Base-by-base conservation (phyloP, 768 basidiomycete species). In the Suillus paluster region DNA sequence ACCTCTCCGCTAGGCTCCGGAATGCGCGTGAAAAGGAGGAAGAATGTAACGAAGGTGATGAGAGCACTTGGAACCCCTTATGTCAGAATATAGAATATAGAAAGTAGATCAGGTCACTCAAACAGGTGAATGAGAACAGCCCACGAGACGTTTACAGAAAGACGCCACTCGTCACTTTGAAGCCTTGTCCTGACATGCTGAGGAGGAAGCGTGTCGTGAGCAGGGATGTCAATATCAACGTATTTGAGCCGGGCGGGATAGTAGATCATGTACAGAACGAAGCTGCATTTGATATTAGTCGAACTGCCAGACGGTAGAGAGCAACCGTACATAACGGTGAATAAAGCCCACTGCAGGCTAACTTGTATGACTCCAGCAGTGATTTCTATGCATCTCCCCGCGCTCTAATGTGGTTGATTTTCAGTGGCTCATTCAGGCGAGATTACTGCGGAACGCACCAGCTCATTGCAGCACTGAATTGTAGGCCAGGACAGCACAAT, bases 251-350 rank as follows among this genome's bases (percentile, higher is more conserved):
- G 86, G 7, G 82, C 77, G 0, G 97, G 97, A 73, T 94, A 99
- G 80, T 95, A 99, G 44, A 91, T 79, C 79, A 99, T 88, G 78
- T 92, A 99, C 2, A 99, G 85, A 0, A 96, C 82, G 61, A 98
- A 81, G 48, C 96, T 98, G 66, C 5, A n/a, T 8, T 30, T 15
- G 23, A 50, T 19, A 27, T 56, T 15, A 57, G 34, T 48, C 25
- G n/a, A 49, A n/a, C 54, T 30, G 39, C 52, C 21, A 50, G 53
- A 25, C 25, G 21, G 15, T 48, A 30, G 11, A 27, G 27, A 61
- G n/a, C 10, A n/a, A 17, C 82, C 91, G 59, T 66, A 96, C 96
- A 97, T 88, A 57, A 92, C 64, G 11, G 83, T 86, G 75, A 98
- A 99, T 59, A 94, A 78, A 33, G 86, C 74, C 94, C 95, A 98